A percentile compares a stretch with the other conserved stretches of the same genome.
phyloP scores from a whole-genome alignment of 2,329 filamentous ascomycete genomes.

The Xylaria digitata region DNA sequence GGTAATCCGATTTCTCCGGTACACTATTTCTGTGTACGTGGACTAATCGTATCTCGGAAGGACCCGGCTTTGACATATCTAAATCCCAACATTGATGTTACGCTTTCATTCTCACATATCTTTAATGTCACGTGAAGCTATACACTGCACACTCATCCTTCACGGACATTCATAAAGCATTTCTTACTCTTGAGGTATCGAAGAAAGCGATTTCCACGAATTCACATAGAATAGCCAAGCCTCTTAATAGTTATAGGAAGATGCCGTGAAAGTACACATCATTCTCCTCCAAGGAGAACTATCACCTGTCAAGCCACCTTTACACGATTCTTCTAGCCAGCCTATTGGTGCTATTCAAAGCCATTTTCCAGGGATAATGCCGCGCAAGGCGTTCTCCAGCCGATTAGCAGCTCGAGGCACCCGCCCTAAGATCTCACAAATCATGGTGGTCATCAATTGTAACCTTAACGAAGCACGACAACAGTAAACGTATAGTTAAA shows the following conservation, averaged over 20 bases:
- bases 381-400: too few species aligned
- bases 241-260: background rate
- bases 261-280: background rate
- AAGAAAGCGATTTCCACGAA: background rate
- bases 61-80: too few species aligned
- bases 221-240: background rate
- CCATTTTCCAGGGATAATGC: too few species aligned
- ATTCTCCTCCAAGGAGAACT: too few species aligned
- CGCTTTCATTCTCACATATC: background rate
- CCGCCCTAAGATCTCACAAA: background rate
- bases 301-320: background rate
- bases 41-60: too few species aligned
- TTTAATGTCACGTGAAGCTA: background rate
- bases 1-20: background rate
- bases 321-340: background rate
- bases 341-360: background rate
- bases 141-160: background rate
- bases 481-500: background rate
- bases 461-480: background rate
- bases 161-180: background rate
- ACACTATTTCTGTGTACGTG: too few species aligned
- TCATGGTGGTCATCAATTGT: slow-evolving; percentile 22
- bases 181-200: background rate
- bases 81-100: too few species aligned
- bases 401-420: background rate